Percentiles rank a stretch among this genome's conserved stretches.
Evolutionary conservation across 1,284 basidiomycete species (phyloP).

Genomic region (Ustilago lituana): DNA sequence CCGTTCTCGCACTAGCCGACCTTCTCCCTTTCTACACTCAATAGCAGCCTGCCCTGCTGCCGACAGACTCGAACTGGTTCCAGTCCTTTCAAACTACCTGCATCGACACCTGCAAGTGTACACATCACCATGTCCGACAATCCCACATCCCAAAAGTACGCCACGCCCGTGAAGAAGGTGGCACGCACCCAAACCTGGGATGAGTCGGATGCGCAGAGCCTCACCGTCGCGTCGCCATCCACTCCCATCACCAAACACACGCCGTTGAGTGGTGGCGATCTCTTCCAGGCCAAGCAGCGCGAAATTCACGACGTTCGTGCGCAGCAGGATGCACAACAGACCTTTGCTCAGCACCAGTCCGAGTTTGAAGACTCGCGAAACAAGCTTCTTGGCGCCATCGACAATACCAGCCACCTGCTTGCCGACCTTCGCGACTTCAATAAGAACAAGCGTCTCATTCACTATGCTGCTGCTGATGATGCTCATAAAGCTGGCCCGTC

Average conservation of each 20-base stretch:
- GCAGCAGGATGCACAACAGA: constrained; percentile 31
- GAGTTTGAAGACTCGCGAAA: constrained; percentile 48
- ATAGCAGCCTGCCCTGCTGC: background rate
- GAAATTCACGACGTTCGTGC: constrained; percentile 24
- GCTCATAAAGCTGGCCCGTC: constrained; percentile 12
- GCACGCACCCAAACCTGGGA: constrained; percentile 32
- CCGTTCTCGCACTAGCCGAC: background rate
- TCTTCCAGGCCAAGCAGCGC: constrained; percentile 32
- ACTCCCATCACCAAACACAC: constrained; percentile 20
- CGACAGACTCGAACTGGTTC: background rate
- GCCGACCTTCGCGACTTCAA: constrained; percentile 82
- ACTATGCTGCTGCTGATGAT: constrained; percentile 74
- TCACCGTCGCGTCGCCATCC: constrained; percentile 31
- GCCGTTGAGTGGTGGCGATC: constrained; percentile 16
- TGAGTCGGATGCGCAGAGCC: constrained; percentile 24
- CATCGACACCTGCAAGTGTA: background rate
- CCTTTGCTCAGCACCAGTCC: constrained; percentile 41
- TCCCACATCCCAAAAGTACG: constrained; percentile 33
- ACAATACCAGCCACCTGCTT: constrained; percentile 77
- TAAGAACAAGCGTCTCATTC: constrained; percentile 83
- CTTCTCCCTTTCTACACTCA: background rate
- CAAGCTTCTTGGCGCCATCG: constrained; percentile 72
- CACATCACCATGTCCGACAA: constrained; percentile 15
- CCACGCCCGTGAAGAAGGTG: constrained; percentile 28
- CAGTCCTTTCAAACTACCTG: background rate